Evolutionary conservation across 305 asterid genomes (phyloP).

Genomic region (Ajuga reptans): DNA sequence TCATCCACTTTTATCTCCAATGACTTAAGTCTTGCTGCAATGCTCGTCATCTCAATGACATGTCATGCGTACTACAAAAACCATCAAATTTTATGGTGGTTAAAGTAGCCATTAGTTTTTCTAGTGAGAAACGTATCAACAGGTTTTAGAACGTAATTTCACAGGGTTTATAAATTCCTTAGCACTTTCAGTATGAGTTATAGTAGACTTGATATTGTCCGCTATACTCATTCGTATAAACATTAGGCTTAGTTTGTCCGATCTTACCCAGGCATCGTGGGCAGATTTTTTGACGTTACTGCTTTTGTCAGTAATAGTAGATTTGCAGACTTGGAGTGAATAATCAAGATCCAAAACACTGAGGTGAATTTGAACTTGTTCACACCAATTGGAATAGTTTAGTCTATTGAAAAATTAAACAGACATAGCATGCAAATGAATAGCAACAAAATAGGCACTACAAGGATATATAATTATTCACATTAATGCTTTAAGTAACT

Average conservation of each 20-base stretch:
- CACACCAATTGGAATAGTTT: not conserved
- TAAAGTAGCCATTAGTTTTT: not conserved
- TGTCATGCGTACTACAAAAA: too few relatives aligned
- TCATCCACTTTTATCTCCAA: too few relatives aligned
- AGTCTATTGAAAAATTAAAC: not conserved
- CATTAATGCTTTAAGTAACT: too few relatives aligned
- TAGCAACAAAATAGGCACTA: not conserved
- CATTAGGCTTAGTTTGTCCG: not conserved
- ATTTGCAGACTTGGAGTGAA: not conserved
- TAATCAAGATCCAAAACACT: not conserved
- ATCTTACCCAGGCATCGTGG: not conserved
- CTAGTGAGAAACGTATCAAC: not conserved
- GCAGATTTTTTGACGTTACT: not conserved
- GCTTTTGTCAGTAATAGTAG: not conserved
- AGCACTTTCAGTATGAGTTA: not conserved
- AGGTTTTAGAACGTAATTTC: not conserved
- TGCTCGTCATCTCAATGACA: too few relatives aligned
- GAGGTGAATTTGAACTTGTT: too few relatives aligned
- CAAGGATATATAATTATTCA: too few relatives aligned
- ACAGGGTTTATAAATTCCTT: not conserved
- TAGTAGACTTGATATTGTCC: too few relatives aligned
- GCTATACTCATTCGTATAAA: not conserved
- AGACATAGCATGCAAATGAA: not conserved
- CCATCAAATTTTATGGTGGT: too few relatives aligned
- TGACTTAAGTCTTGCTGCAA: too few relatives aligned